Conservation (phyloP, 768 basidiomycete genomes). For the Psilocybe cubensis region DNA sequence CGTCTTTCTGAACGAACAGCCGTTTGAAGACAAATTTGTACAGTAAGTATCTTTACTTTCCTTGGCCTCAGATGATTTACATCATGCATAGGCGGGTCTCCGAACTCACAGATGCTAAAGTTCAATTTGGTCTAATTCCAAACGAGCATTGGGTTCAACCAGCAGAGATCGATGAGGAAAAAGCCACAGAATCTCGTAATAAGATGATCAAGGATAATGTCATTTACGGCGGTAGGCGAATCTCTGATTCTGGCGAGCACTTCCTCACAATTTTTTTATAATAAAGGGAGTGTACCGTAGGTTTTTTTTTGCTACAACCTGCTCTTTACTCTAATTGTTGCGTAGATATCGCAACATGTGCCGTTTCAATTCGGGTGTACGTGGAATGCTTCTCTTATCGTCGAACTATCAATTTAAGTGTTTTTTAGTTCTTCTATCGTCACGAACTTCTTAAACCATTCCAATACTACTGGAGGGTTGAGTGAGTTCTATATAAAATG, state of each 20-base stretch:
- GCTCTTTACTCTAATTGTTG: neutral
- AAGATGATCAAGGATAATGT: conserved; percentile 71
- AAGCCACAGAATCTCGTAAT: conserved; percentile 62
- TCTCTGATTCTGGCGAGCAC: neutral
- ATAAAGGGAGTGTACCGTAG: conserved; percentile 76
- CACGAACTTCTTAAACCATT: conserved; percentile 81
- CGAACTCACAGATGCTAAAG: conserved; percentile 61
- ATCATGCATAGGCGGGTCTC: conserved; percentile 47
- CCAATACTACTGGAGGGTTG: conserved; percentile 85
- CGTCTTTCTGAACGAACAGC: conserved; percentile 84
- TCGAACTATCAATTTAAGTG: neutral
- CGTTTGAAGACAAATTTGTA: conserved; percentile 76
- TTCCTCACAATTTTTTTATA: neutral
- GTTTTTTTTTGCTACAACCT: conserved; percentile 26
- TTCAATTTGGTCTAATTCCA: conserved; percentile 79
- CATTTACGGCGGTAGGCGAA: conserved; percentile 63
- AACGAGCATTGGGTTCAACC: conserved; percentile 83
- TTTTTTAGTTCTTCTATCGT: conserved; percentile 77
- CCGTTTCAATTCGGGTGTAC: conserved; percentile 90
- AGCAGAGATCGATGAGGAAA: conserved; percentile 74
- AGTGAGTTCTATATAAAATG: conserved; percentile 35
- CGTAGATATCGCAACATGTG: conserved; percentile 93
- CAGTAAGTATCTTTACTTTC: conserved; percentile 38
- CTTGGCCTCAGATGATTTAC: neutral
- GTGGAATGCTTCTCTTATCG: conserved; percentile 25